phyloP scores from a whole-genome alignment of 352 stramenopile genomes.

The Globisporangium alternatum region DNA sequence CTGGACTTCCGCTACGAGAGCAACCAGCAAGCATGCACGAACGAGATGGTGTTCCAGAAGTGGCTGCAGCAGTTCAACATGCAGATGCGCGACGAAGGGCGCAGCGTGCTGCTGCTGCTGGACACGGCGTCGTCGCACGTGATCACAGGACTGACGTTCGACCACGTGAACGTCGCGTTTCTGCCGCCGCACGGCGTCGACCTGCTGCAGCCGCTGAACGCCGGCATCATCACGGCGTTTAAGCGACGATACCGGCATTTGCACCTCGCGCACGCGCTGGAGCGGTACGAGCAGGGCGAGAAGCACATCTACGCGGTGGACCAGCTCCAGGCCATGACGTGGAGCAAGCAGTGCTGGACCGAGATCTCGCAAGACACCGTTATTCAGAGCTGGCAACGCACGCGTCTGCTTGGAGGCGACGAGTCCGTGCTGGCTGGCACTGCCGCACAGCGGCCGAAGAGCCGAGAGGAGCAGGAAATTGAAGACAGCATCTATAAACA shows the following conservation, averaged over 20 bases:
- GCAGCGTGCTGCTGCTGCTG: slow-evolving; percentile 20
- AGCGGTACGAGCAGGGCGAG: slow-evolving; percentile 19
- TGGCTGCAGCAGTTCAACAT: slow-evolving; percentile 23
- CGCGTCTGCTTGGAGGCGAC: background rate
- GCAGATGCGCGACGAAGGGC: slow-evolving; percentile 19
- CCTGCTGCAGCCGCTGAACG: slow-evolving; percentile 21
- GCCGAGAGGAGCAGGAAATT: slow-evolving; percentile 6
- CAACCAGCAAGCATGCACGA: slow-evolving; percentile 21
- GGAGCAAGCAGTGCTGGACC: slow-evolving; percentile 14
- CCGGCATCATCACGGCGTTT: slow-evolving; percentile 21
- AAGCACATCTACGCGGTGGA: slow-evolving; percentile 16
- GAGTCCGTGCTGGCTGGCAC: background rate
- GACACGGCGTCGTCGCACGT: slow-evolving; percentile 22
- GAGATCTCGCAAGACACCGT: slow-evolving; percentile 4
- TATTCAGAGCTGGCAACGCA: slow-evolving; percentile 9
- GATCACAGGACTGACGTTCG: slow-evolving; percentile 11
- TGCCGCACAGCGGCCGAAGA: background rate
- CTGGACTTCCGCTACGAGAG: slow-evolving; percentile 19
- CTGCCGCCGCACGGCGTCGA: slow-evolving; percentile 2
- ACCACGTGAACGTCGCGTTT: slow-evolving; percentile 22
- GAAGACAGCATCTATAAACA: slow-evolving; percentile 10
- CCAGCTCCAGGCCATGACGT: slow-evolving; percentile 21
- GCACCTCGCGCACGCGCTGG: slow-evolving; percentile 20
- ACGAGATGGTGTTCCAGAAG: slow-evolving; percentile 20
- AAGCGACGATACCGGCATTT: slow-evolving; percentile 22